Evolutionary conservation across 1,139 yeast species (phyloP).

Genomic region (Magnusiomyces ingens): DNA sequence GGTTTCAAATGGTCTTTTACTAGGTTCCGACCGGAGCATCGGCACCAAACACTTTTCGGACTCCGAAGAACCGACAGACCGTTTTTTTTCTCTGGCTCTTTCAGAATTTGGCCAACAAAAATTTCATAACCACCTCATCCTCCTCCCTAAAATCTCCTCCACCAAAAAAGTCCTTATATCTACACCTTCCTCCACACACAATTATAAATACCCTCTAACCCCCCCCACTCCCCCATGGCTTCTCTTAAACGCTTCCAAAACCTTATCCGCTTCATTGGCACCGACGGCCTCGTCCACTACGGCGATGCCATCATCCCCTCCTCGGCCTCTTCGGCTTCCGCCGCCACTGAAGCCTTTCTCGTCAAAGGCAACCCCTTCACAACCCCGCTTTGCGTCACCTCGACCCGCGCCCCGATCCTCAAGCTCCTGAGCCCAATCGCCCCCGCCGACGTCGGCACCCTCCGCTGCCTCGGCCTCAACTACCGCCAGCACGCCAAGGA

Average conservation of each 20-base stretch:
- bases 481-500: constrained; percentile 30
- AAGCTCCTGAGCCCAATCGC: constrained; percentile 22
- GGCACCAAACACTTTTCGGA: too few species aligned
- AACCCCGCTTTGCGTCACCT: constrained; percentile 6
- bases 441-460: constrained; percentile 26
- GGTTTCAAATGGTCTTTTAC: too few species aligned
- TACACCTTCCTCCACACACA: neutral
- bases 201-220: too few species aligned
- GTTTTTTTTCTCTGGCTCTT: neutral
- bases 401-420: constrained; percentile 3
- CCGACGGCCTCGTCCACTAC: constrained; percentile 36
- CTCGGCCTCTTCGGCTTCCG: constrained; percentile 29
- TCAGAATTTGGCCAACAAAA: too few species aligned
- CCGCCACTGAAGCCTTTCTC: constrained; percentile 34
- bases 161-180: neutral
- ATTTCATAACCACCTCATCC: neutral
- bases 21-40: too few species aligned
- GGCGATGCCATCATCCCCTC: constrained; percentile 41
- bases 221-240: too few species aligned
- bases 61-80: neutral
- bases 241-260: neutral
- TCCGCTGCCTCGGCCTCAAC: constrained; percentile 35
- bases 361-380: constrained; percentile 22
- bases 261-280: constrained; percentile 21
- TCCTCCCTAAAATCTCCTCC: neutral